These are phyloP conservation scores for Selaginella tamariscina DNA, from an alignment of 75 land plant species.

Conservation along the genomic window DNA sequence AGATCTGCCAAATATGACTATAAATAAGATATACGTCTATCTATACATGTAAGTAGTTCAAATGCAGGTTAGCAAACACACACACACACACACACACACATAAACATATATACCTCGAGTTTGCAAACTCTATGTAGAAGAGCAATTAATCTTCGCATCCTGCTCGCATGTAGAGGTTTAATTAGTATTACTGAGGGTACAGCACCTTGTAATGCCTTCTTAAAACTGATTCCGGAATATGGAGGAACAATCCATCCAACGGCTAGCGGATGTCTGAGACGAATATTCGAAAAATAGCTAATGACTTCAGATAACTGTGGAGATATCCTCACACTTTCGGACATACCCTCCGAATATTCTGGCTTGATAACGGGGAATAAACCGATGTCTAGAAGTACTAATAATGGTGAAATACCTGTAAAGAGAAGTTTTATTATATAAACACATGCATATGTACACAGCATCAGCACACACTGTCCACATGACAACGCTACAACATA, in stretches of 20 bases:
- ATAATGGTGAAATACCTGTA: not conserved
- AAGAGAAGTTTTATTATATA: too few relatives aligned
- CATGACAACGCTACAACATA: too few relatives aligned
- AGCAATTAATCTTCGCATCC: not conserved
- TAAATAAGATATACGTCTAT: too few relatives aligned
- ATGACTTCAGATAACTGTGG: not conserved
- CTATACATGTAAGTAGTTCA: too few relatives aligned
- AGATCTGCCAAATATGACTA: too few relatives aligned
- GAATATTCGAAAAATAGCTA: not conserved
- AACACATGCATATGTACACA: too few relatives aligned
- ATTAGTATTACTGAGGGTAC: not conserved
- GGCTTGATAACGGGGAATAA: not conserved
- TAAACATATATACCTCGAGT: too few relatives aligned
- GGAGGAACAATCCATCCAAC: not conserved
- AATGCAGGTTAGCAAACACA: too few relatives aligned
- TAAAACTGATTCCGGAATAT: not conserved
- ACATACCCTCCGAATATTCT: not conserved
- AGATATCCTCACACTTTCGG: not conserved
- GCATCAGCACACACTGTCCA: too few relatives aligned
- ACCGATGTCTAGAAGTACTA: not conserved
- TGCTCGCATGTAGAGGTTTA: not conserved
- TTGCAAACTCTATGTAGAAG: not conserved
- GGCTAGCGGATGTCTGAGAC: not conserved
- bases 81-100: too few relatives aligned
- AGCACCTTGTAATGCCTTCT: not conserved